Evolutionary conservation across 192 early-diverging fungal genomes (phyloP).

Genomic region (Borealophlyctis nickersoniae): DNA sequence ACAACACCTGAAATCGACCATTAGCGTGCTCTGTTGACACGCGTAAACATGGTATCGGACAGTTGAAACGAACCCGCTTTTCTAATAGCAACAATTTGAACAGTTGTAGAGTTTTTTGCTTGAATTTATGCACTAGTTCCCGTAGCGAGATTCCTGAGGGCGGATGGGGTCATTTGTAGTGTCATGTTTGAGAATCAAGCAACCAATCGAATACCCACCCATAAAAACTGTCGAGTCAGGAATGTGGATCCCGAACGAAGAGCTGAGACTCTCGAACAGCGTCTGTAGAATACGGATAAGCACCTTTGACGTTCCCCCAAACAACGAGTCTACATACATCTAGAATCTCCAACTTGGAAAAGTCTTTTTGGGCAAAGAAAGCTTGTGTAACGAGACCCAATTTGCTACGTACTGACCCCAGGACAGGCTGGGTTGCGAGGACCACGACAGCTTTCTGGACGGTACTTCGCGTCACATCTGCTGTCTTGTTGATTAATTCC

Average conservation of each 20-base stretch:
- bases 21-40: neutral
- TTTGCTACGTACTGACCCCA: constrained; percentile 64
- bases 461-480: constrained; percentile 73
- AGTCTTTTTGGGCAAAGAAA: constrained; percentile 76
- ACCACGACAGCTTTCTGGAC: constrained; percentile 83
- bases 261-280: constrained; percentile 57
- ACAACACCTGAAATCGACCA: constrained; percentile 53
- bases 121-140: constrained; percentile 70
- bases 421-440: constrained; percentile 55
- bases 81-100: constrained; percentile 75
- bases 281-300: constrained; percentile 39
- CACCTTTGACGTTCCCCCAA: neutral
- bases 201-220: constrained; percentile 38
- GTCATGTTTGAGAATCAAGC: too few relatives aligned
- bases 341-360: constrained; percentile 74
- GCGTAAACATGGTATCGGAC: neutral
- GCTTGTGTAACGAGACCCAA: constrained; percentile 74
- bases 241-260: constrained; percentile 50
- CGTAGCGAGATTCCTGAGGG: constrained; percentile 62
- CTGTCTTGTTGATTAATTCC: constrained; percentile 67
- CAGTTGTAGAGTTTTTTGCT: constrained; percentile 69
- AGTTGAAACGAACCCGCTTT: constrained; percentile 50
- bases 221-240: constrained; percentile 66
- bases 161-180: too few relatives aligned
- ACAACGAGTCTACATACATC: constrained; percentile 26